Evolutionary conservation across 2,329 filamentous ascomycete species (phyloP), one percentile per base, ranked within the genome.

Genomic region (Trichoderma lentiforme): DNA sequence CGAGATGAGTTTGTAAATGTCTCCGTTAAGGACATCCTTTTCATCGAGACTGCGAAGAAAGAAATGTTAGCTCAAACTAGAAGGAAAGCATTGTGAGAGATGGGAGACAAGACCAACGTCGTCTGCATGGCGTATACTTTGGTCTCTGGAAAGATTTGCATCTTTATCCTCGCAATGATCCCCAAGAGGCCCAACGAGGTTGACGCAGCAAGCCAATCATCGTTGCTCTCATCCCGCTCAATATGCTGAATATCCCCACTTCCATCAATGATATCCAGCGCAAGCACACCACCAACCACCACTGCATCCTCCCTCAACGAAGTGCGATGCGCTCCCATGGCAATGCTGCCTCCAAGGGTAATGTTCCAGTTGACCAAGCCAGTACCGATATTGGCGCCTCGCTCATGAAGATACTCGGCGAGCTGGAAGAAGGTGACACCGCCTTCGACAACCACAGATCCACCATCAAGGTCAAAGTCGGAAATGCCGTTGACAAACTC

Each of bases 291-390:
- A 0, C 84, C 84, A 4, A 84, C 84, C 3, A 87, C 85, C 77
- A 84, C 86, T 5, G 84, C 84, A 32, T 85, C 81, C 73, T 86
- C 84, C 14, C 83, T 78, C 18, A 87, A 79, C 18, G 84, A 84
- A 1, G 82, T 84, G 15, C 85, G 81, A 74, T 87, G 85, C 3
- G 84, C 85, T 1, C 85, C 85, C 85, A 87, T 87, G 4, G 85
- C 85, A 4, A 87, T 82, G 51, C 83, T 83, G 15, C 85, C 85
- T 0, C 83, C 85, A 43, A 87, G 79, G 6, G 83, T 86, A 69
- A 87, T 87, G 73, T 87, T 87, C 85, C 85, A 87, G 75, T 87
- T 87, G 5, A 87, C 85, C 4, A 87, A 78, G 1, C 84, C 85
- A 67, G 86, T 86, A 21, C 85, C 85, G 57, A 86, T 83, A 28